Base-by-base conservation (phyloP, 305 asterid species). In the Plantago coronopus region DNA sequence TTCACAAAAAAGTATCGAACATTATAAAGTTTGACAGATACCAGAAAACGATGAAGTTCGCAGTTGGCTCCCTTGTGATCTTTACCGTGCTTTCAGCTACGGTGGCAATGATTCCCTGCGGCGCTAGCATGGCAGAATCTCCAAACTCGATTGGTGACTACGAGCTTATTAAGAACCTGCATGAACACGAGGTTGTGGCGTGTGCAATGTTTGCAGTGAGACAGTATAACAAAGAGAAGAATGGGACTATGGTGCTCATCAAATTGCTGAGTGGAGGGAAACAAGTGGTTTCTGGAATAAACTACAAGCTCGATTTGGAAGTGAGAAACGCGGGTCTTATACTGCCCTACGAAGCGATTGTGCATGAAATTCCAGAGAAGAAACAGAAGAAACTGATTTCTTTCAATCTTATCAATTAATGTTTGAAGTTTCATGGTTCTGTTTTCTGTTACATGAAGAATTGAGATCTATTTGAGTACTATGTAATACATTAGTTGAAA, bases 231-330 rank as follows among this genome's bases (percentile, higher is more conserved):
- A 53, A 16, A 14, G 13, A 23, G 40, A 23, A 8, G 6, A 29
- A 53, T 22, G 7, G 4, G 0, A 0, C 19, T 4, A 23, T 53
- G 0, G 12, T 1, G n/a, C 7, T 53, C 11, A 34, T 53, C 20
- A 34, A 53, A 16, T 12, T 53, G 19, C 15, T 53, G 2, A 22
- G 31, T 23, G 57, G 38, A 14, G 20, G 3, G 16, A 53, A 25
- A 15, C 57, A 53, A 16, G 38, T 53, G 17, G 57, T 25, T 29
- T 53, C 57, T 8, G 57, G 57, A 22, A 53, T 53, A 22, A 53
- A 53, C 7, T 53, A 53, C 17, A 53, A 53, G 57, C 40, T 53
- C 20, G 57, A 53, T 17, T 14, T 53, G 1, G 9, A 12, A 27
- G 16, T 4, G 27, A 53, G 20, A 23, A 23, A 34, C 9, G 38